Percentiles rank a stretch among this genome's conserved stretches.
phyloP scores from a whole-genome alignment of 305 asterid genomes.

The Solanum hybrid region DNA sequence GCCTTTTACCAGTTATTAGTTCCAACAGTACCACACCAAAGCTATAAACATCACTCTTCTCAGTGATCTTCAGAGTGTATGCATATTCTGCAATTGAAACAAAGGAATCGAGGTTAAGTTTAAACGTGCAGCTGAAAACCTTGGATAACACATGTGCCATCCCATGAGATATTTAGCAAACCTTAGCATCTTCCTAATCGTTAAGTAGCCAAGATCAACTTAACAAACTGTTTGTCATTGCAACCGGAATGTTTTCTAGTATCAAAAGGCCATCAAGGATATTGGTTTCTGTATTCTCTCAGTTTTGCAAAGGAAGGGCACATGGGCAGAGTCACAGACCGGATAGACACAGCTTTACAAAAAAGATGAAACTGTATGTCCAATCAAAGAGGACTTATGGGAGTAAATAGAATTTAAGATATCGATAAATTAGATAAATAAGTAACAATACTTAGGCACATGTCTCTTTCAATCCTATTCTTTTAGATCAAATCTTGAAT shows the following conservation, averaged over 20 bases:
- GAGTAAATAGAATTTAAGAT: background rate
- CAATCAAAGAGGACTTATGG: background rate
- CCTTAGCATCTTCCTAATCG: background rate
- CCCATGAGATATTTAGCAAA: background rate
- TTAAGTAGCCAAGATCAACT: background rate
- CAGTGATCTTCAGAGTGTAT: conserved; percentile 60
- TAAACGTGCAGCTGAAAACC: background rate
- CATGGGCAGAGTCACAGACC: background rate
- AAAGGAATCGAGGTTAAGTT: background rate
- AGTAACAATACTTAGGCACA: background rate
- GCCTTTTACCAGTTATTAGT: conserved; percentile 57
- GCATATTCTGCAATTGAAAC: conserved; percentile 50
- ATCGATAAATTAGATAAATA: background rate
- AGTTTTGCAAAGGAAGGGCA: background rate
- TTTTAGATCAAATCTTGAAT: background rate
- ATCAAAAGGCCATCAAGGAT: background rate
- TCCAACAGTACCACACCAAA: conserved; percentile 75
- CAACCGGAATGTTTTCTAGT: background rate
- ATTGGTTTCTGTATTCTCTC: background rate
- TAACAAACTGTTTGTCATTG: background rate
- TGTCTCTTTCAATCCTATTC: background rate
- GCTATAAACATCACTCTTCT: conserved; percentile 84
- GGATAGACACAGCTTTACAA: background rate
- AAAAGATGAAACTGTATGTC: background rate
- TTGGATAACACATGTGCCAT: background rate